Base-by-base conservation (phyloP, 352 stramenopile genomes). In the Synura sp. region DNA sequence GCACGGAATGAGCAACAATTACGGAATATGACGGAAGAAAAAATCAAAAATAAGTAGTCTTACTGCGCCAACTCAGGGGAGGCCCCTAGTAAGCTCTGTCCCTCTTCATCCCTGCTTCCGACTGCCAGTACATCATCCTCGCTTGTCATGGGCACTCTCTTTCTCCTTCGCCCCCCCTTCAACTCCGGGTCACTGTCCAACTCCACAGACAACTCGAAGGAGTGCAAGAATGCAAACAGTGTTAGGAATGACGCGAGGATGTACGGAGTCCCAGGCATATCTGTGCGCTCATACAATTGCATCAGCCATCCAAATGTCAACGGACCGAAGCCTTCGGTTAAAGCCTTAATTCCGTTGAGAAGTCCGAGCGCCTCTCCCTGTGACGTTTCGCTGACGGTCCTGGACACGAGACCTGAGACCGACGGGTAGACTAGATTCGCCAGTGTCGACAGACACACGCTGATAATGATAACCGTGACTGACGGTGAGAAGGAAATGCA, bases 271-370 rank as follows among this genome's bases (percentile, higher is more conserved):
- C 83, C 83, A 15, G 83, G 83, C 5, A 83, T 32, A 34, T 60
- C 32, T 22, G 80, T 83, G 19, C 38, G 25, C 78, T 86, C 81
- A 57, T 81, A 85, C 15, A 81, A 35, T 42, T 29, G 71, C 79
- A 86, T 83, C 0, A 86, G 36, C 25, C 41, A 67, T 29, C 74
- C 81, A 75, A 86, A 86, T 3, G 41, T 19, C 1, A 86, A 75
- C 22, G 83, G 81, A 17, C 81, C 83, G 42, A 84, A 83, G 27
- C 88, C 90, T 83, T 79, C 53, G 2, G 73, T 71, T 0, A 94
- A 82, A 71, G 87, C 88, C 70, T 92, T 91, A 57, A 94, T 86
- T 22, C 90, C 90, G 82, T 94, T 93, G 1, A 94, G 81, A 2
- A 87, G 85, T 32, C 90, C 90, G 17, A 93, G 80, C 25, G 89